A percentile compares a stretch with the other conserved stretches of the same genome.
Conservation (phyloP, 2,329 filamentous ascomycete genomes). For the Bisporella sp. region DNA sequence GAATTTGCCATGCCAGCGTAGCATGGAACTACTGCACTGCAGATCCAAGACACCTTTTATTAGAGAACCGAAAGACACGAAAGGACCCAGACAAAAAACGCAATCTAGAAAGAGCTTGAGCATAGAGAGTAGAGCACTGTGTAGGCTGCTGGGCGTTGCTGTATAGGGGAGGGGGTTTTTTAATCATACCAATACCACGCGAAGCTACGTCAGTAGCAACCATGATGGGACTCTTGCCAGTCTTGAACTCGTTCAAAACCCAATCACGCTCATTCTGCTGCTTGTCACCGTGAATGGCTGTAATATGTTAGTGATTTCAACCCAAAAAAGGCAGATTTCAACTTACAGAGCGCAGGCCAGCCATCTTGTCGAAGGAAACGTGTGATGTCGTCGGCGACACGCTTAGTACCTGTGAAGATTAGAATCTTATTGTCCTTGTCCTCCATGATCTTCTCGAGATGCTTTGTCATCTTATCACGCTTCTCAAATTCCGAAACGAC, state of each 20-base stretch:
- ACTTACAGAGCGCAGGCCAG: constrained; percentile 92
- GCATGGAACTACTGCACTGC: constrained; percentile 59
- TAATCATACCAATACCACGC: constrained; percentile 99
- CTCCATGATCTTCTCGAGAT: constrained; percentile 96
- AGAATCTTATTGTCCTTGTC: constrained; percentile 92
- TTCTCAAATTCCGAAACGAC: constrained; percentile 96
- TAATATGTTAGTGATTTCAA: constrained; percentile 36
- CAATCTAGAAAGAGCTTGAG: constrained; percentile 81
- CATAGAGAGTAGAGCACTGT: constrained; percentile 84
- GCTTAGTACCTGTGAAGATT: constrained; percentile 90
- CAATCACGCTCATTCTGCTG: constrained; percentile 99
- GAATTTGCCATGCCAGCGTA: constrained; percentile 69
- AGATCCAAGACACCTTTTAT: constrained; percentile 82
- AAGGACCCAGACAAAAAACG: constrained; percentile 86
- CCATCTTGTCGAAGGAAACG: constrained; percentile 95
- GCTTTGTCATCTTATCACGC: constrained; percentile 94
- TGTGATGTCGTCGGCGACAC: constrained; percentile 95
- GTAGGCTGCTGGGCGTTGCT: constrained; percentile 51
- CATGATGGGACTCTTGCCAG: constrained; percentile 99
- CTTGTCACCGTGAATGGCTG: constrained; percentile 98
- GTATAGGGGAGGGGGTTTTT: constrained; percentile 41
- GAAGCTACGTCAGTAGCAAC: constrained; percentile 99
- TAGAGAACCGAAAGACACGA: constrained; percentile 78
- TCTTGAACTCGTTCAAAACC: constrained; percentile 99
- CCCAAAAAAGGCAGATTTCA: constrained; percentile 40